Base-by-base conservation (phyloP, 2,329 filamentous ascomycete genomes). In the Leptoxyphium fumago region DNA sequence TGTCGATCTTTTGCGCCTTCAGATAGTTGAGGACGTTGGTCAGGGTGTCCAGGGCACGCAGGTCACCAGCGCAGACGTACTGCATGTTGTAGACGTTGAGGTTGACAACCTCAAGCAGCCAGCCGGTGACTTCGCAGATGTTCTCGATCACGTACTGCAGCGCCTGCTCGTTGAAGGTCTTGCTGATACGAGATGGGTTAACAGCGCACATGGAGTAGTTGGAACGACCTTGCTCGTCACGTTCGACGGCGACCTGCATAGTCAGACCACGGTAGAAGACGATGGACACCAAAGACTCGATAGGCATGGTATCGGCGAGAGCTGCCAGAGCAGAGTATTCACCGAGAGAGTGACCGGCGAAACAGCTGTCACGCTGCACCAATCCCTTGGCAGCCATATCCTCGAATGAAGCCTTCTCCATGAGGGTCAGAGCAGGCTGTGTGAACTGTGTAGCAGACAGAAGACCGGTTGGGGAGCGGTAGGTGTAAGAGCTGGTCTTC, bases 141-240 rank as follows among this genome's bases (percentile, higher is more conserved):
- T 86, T 94, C 73, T 86, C 85, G 18, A 96, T 89, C 32, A 98
- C 87, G 60, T 94, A 98, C 62, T 94, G 88, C 51, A 98, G 74
- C 38, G 91, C 91, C 63, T 91, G 84, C 68, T 98, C 91, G 68
- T 93, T 95, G 75, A 98, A 98, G 1, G 87, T 95, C 76, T 94
- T 94, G 60, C 85, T 93, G 64, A 98, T 95, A 52, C 91, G 82
- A 72, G 87, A 94, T 30, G 91, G 91, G 71, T 98, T 98, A 66
- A 98, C 89, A 45, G 91, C 91, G 64, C 89, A 95, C 91, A 98
- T 98, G 49, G 84, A 88, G 73, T 98, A 98, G 74, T 96, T 96
- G 55, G 88, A 95, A 45, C 91, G 84, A 32, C 91, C 91, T 51
- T 78, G 72, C 46, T 82, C 88, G 63, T 98, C 91, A 62, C 91